phyloP scores from a whole-genome alignment of 2,329 filamentous ascomycete species.

The Ophiostoma quercus region DNA sequence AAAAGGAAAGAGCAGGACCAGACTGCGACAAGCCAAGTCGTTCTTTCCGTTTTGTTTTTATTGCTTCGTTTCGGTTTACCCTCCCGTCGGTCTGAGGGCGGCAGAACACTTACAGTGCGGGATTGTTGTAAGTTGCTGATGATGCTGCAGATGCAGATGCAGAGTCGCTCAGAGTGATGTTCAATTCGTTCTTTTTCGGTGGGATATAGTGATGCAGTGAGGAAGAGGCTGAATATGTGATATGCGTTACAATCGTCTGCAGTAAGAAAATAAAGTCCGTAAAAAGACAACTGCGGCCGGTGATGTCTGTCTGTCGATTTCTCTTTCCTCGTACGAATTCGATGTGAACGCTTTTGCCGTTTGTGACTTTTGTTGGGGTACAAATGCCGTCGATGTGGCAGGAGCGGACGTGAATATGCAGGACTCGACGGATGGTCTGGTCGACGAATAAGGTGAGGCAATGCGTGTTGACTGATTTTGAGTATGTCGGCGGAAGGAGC shows the following conservation, averaged over 20 bases:
- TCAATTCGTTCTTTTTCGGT: background rate
- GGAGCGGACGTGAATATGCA: background rate
- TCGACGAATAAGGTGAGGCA: background rate
- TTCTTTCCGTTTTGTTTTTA: background rate
- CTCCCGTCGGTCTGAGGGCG: background rate
- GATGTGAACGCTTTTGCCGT: background rate
- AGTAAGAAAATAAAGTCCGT: background rate
- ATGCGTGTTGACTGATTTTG: background rate
- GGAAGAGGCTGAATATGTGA: background rate
- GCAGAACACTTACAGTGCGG: background rate
- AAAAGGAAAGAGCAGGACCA: background rate
- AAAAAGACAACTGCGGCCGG: background rate
- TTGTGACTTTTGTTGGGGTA: slow-evolving; percentile 5
- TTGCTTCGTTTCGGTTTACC: background rate
- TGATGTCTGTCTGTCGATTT: background rate
- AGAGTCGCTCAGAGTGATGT: background rate
- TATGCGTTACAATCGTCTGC: background rate
- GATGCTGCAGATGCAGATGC: background rate
- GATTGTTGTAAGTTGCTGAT: background rate
- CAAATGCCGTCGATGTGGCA: background rate
- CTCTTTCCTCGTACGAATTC: background rate
- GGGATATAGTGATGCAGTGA: background rate
- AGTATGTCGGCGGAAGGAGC: background rate
- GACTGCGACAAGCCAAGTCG: background rate
- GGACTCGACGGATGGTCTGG: background rate